Evolutionary conservation across 2,329 filamentous ascomycete genomes (phyloP).

Genomic region (Pyricularia grisea): DNA sequence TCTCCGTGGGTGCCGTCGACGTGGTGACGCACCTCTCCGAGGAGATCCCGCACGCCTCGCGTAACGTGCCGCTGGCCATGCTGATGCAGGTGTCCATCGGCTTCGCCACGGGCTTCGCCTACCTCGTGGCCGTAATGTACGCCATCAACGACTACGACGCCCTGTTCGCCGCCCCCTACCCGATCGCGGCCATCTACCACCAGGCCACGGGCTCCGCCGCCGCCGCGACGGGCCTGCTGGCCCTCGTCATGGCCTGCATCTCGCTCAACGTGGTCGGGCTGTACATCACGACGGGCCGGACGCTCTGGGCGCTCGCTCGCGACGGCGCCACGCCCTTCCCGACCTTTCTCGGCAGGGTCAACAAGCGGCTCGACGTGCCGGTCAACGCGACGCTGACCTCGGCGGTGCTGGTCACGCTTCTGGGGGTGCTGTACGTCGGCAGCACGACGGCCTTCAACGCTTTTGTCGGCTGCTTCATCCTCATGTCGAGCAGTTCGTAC

Average conservation of each 20-base stretch:
- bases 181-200: conserved; percentile 57
- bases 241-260: conserved; percentile 28
- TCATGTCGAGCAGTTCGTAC: conserved; percentile 40
- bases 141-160: conserved; percentile 44
- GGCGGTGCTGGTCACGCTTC: conserved; percentile 32
- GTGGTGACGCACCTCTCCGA: conserved; percentile 56
- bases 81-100: conserved; percentile 38
- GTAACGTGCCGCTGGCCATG: conserved; percentile 45
- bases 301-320: conserved; percentile 7
- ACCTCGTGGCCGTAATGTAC: conserved; percentile 47
- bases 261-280: conserved; percentile 17
- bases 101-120: conserved; percentile 42
- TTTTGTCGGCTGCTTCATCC: conserved; percentile 43
- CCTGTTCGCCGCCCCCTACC: conserved; percentile 40
- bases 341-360: conserved; percentile 17
- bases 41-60: conserved; percentile 44
- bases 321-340: conserved; percentile 11
- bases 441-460: conserved; percentile 57
- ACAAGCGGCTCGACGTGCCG: conserved; percentile 22
- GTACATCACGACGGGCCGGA: conserved; percentile 24
- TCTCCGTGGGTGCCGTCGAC: conserved; percentile 57
- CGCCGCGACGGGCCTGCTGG: conserved; percentile 40
- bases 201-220: conserved; percentile 43
- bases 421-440: conserved; percentile 58
- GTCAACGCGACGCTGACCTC: conserved; percentile 39